phyloP scores from a whole-genome alignment of 768 basidiomycete species.

The Suillus discolor region DNA sequence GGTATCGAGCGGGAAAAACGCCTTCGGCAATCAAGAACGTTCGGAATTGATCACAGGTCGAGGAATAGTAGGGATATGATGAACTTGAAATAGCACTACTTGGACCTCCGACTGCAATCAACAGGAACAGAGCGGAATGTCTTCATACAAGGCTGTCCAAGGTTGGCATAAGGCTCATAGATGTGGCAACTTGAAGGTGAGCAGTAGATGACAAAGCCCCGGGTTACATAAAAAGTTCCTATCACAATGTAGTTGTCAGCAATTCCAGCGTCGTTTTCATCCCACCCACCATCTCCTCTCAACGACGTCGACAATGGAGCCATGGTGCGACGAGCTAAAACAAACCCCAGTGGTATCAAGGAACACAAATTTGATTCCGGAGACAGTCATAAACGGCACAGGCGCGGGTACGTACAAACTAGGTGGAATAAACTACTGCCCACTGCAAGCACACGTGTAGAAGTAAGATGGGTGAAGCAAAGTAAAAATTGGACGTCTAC shows the following conservation, averaged over 20 bases:
- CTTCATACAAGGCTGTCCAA: neutral
- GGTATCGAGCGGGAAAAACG: no score
- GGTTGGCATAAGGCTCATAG: neutral
- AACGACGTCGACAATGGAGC: conserved; percentile 3
- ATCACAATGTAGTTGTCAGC: conserved; percentile 34
- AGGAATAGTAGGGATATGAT: neutral
- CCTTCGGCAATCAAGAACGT: neutral
- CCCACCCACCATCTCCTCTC: conserved; percentile 35
- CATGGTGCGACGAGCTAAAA: neutral
- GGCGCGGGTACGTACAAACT: conserved; percentile 10
- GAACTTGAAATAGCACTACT: neutral
- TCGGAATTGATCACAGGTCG: neutral
- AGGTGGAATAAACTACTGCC: conserved; percentile 3
- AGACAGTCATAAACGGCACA: conserved; percentile 9
- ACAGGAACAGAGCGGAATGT: neutral
- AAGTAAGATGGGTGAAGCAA: neutral
- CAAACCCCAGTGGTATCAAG: neutral
- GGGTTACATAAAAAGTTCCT: conserved; percentile 38
- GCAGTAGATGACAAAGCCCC: conserved; percentile 35
- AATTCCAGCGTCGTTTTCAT: conserved; percentile 29
- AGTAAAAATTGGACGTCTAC: conserved; percentile 1
- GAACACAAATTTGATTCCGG: neutral
- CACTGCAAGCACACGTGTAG: conserved; percentile 7
- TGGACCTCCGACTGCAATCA: neutral
- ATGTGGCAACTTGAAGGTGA: conserved; percentile 2